A percentile compares a stretch with the other conserved stretches of the same genome.
These are phyloP conservation scores for Aspergillus mulundensis DNA, from an alignment of 495 filamentous ascomycete species.

Conservation along the genomic window DNA sequence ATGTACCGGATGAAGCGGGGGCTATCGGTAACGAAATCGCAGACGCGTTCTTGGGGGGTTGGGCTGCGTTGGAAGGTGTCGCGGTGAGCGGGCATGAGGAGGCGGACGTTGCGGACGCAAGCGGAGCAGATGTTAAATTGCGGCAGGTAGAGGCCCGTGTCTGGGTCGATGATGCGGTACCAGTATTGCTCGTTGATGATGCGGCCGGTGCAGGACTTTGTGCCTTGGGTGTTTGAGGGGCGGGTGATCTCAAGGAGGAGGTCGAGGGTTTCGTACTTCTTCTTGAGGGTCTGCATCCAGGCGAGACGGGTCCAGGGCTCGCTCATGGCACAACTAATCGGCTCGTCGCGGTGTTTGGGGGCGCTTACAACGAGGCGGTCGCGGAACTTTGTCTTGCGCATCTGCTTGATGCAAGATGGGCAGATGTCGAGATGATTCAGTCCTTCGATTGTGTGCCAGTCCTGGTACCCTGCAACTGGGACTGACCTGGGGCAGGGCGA, in stretches of 20 bases:
- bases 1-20: slow-evolving; percentile 59
- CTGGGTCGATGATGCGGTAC: slow-evolving; percentile 56
- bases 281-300: slow-evolving; percentile 59
- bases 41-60: slow-evolving; percentile 33
- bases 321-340: slow-evolving; percentile 56
- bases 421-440: slow-evolving; percentile 58
- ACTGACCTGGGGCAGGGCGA: slow-evolving; percentile 52
- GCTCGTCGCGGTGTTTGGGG: slow-evolving; percentile 33
- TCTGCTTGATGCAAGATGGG: slow-evolving; percentile 55
- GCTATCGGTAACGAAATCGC: slow-evolving; percentile 48
- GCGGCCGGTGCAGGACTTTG: slow-evolving; percentile 49
- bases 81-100: slow-evolving; percentile 47
- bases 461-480: slow-evolving; percentile 47
- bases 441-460: slow-evolving; percentile 63
- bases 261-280: slow-evolving; percentile 47
- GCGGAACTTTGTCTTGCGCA: slow-evolving; percentile 52
- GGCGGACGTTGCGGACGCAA: slow-evolving; percentile 50
- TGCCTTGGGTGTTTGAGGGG: slow-evolving; percentile 29
- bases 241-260: slow-evolving; percentile 52
- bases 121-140: slow-evolving; percentile 56
- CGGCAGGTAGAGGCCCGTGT: slow-evolving; percentile 43
- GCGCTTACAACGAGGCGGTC: slow-evolving; percentile 48
- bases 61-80: slow-evolving; percentile 43
- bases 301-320: slow-evolving; percentile 64
- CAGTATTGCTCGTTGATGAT: slow-evolving; percentile 45